Evolutionary conservation across 2,329 filamentous ascomycete species (phyloP), one percentile per base, ranked within the genome.

Genomic region (Fusarium lyarnte): DNA sequence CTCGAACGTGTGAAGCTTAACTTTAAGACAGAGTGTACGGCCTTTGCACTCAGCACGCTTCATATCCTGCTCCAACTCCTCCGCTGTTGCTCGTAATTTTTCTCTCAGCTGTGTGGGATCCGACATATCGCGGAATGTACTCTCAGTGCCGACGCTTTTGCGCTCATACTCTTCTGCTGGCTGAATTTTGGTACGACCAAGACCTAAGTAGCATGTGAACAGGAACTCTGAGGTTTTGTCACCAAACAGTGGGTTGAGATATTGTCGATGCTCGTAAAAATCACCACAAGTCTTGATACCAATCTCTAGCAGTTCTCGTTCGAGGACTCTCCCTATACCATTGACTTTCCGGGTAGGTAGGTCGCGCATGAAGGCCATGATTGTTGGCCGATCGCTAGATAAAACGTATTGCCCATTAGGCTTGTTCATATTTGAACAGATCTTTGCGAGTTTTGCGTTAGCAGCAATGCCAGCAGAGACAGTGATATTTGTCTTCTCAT

Each of bases 1-100:
- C 80, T 98, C 95, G 76, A 95, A 99, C 0, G 94, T 97, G 79
- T 98, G 94, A 12, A 98, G 84, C 80, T 99, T 99, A 72, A 98
- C 88, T 81, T 99, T 99, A 39, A 99, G 84, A 27, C 94, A 94
- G 3, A 99, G 84, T 0, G 95, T 98, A n/a, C 94, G 89, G 2
- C 95, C 95, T 81, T 95, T 97, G 82, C 93, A 94, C 72, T 93
- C 89, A 3, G 93, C 94, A 31, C 90, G 88, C 64, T 87, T 87
- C 83, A 98, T 86, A 77, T 98, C 95, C 73, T 93, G 92, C 79
- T 97, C 94, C 8, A 99, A 85, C 72, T 97, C 94, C 70, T 94
- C 91, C 0, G 96, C 94, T 3, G 91, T 95, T 79, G 87, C 88
- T n/a, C 90, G 88, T 10, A 99, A 87, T 79, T 97, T 97, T 21